Evolutionary conservation across 768 basidiomycete species (phyloP).

Genomic region (Russula sp.): DNA sequence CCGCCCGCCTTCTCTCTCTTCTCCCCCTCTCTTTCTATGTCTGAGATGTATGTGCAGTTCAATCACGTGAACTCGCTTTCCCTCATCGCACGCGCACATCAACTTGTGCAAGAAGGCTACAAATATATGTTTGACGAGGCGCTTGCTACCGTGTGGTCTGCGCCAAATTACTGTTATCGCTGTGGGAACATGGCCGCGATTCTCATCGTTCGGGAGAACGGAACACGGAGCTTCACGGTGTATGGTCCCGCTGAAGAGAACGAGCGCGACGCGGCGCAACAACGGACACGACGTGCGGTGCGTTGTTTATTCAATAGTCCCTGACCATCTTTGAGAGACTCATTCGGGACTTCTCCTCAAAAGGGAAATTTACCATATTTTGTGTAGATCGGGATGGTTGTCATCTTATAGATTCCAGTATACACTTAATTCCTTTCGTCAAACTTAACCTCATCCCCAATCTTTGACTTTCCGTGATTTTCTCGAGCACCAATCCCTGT

Average conservation of each 20-base stretch:
- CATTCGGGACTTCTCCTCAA: constrained; percentile 10
- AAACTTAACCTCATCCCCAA: not conserved
- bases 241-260: constrained; percentile 90
- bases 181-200: constrained; percentile 93
- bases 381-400: constrained; percentile 38
- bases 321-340: not conserved
- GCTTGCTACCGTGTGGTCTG: constrained; percentile 91
- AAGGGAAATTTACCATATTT: constrained; percentile 57
- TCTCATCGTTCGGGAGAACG: constrained; percentile 74
- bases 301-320: constrained; percentile 35
- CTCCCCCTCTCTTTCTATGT: constrained; percentile 1
- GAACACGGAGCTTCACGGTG: constrained; percentile 67
- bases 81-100: constrained; percentile 93
- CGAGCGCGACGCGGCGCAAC: constrained; percentile 76
- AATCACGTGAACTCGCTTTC: constrained; percentile 86
- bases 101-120: constrained; percentile 93
- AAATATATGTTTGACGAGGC: constrained; percentile 96
- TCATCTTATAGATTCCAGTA: constrained; percentile 11
- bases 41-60: constrained; percentile 51
- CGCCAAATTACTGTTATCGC: constrained; percentile 82
- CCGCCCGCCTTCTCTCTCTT: constrained; percentile 19
- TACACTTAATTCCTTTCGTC: not conserved
- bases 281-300: constrained; percentile 65
- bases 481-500: too few relatives aligned
- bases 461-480: too few relatives aligned